A percentile compares a stretch with the other conserved stretches of the same genome.
phyloP scores from a whole-genome alignment of 345 rosid species.

The Orychophragmus violaceus region DNA sequence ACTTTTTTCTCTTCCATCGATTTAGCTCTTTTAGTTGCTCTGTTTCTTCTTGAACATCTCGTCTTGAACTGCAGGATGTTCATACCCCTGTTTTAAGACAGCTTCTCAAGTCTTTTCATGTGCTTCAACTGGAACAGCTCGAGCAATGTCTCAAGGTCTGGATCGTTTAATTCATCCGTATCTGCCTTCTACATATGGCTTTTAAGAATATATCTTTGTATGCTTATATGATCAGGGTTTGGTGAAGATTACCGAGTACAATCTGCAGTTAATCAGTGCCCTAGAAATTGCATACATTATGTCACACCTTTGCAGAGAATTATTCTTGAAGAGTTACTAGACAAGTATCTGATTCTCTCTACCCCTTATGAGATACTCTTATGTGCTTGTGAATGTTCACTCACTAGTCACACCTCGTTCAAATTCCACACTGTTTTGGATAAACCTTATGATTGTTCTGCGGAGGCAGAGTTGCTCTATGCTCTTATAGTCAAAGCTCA shows the following conservation, averaged over 20 bases:
- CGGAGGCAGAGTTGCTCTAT: conserved; percentile 60
- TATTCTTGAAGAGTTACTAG: conserved; percentile 73
- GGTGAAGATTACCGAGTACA: conserved; percentile 73
- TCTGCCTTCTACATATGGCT: neutral
- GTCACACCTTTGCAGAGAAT: conserved; percentile 82
- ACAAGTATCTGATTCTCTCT: conserved; percentile 40
- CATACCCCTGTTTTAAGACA: conserved; percentile 72
- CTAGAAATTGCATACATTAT: conserved; percentile 78
- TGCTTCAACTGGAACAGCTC: conserved; percentile 54
- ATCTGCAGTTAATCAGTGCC: conserved; percentile 78
- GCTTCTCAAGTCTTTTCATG: conserved; percentile 68
- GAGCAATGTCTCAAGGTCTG: conserved; percentile 79
- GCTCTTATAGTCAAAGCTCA: conserved; percentile 61
- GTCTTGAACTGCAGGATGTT: conserved; percentile 46
- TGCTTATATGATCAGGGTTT: conserved; percentile 42
- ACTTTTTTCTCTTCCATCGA: too few relatives aligned
- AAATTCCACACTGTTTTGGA: conserved; percentile 46
- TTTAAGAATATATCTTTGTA: too few relatives aligned
- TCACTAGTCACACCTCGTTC: neutral
- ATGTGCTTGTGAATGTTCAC: neutral
- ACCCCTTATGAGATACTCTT: neutral
- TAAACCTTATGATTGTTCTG: conserved; percentile 65
- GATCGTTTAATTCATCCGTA: neutral
- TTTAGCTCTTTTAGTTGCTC: neutral
- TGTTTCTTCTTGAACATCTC: conserved; percentile 5